Percentiles rank a stretch among this genome's conserved stretches.
phyloP scores from a whole-genome alignment of 768 basidiomycete species.

The Mycena capillaripes region DNA sequence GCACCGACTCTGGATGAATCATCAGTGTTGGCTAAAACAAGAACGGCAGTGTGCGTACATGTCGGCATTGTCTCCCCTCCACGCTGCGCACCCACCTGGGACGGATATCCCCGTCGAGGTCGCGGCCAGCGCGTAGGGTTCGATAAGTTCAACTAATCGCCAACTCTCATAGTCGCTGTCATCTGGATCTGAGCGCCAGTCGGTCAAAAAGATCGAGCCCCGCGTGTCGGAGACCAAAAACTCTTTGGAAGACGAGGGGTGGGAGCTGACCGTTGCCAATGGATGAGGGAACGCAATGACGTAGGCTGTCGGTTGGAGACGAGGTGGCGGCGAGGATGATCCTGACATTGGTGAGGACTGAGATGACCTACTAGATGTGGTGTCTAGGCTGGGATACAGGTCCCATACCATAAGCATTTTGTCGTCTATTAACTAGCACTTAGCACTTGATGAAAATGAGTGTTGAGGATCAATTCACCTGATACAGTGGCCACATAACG shows the following conservation, averaged over 20 bases:
- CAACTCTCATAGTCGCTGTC: constrained; percentile 65
- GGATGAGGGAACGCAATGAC: constrained; percentile 81
- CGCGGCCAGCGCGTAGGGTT: constrained; percentile 74
- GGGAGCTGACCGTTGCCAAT: constrained; percentile 76
- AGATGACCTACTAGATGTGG: constrained; percentile 54
- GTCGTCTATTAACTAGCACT: constrained; percentile 65
- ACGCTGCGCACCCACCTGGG: constrained; percentile 73
- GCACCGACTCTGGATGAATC: constrained; percentile 74
- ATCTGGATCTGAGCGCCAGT: constrained; percentile 84
- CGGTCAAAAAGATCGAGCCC: constrained; percentile 83
- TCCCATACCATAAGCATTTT: constrained; percentile 92
- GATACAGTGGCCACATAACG: constrained; percentile 88
- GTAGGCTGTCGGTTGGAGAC: constrained; percentile 83
- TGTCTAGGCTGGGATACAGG: constrained; percentile 69
- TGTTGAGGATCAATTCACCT: constrained; percentile 55
- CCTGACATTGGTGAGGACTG: constrained; percentile 44
- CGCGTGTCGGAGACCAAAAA: constrained; percentile 83
- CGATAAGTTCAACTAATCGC: constrained; percentile 79
- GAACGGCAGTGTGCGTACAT: constrained; percentile 64
- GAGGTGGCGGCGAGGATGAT: constrained; percentile 50
- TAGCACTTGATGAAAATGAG: constrained; percentile 22
- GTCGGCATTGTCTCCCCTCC: constrained; percentile 78
- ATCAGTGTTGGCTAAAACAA: constrained; percentile 11
- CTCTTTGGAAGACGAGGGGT: constrained; percentile 82
- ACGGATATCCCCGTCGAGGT: constrained; percentile 60